Evolutionary conservation across 2,329 filamentous ascomycete species (phyloP), one percentile per base, ranked within the genome.

Genomic region (Pseudocercospora fijiensis): DNA sequence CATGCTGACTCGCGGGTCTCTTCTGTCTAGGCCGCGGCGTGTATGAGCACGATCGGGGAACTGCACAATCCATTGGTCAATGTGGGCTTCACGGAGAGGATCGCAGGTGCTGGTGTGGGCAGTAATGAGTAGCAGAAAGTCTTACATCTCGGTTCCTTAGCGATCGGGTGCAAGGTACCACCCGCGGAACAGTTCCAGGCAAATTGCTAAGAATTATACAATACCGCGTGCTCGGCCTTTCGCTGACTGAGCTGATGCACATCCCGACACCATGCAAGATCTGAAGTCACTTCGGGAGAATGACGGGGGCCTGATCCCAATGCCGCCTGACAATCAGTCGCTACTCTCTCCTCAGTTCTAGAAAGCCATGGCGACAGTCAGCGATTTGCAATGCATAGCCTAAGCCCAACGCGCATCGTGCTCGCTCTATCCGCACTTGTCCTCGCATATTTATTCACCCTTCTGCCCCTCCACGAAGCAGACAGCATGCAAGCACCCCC

Each of bases 21-120:
- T 18, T 7, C 9, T n/a, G n/a, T 41, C 16, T 18, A 41, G 37
- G 37, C 73, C 6, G 74, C 73, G 3, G 74, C 73, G 45, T 75
- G 73, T 62, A 74, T 72, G 66, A 74, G 73, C 58, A 75, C 73
- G 1, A 73, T 76, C 47, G 70, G 63, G 7, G 73, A 76, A 62
- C 57, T 75, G 60, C 74, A 75, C 51, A 75, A 75, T 60, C 73
- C 73, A 10, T 53, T 73, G 30, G 66, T 74, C 6, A 76, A 76
- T 65, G 66, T 69, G 4, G 62, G 45, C 0, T 71, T 68, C 26
- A 56, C 62, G 18, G 53, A 60, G 20, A 62, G 67, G 37, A 67
- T 72, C 5, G 26, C 28, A 22, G 24, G 47, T 8, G 60, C 33
- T 13, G 60, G 41, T 13, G 9, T 13, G 22, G 18, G 45, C 45